Base-by-base conservation (phyloP, 495 filamentous ascomycete species). In the Penicillium taxi region DNA sequence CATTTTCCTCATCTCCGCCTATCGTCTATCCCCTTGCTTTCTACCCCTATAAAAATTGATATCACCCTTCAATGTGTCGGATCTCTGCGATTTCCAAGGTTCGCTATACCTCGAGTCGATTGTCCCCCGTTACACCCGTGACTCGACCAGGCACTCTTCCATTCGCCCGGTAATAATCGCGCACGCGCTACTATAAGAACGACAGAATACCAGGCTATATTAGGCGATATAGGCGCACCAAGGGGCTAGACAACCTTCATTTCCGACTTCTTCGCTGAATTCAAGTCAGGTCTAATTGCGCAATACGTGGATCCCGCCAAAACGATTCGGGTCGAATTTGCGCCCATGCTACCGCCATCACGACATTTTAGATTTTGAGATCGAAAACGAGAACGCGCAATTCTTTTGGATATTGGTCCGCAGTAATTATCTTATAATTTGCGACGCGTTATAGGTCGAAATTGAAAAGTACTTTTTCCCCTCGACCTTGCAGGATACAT, bases 41-140 rank as follows among this genome's bases (percentile, higher is more conserved):
- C 18, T 15, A 18, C 16, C 26, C n/a, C 21, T 36, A 9, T 27
- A 25, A 17, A 13, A 9, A n/a, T n/a, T n/a, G n/a, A n/a, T n/a
- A n/a, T n/a, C n/a, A n/a, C 29, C 42, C 40, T 56, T 56, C 53
- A 54, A 56, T 56, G 53, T 32, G 50, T 50, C 50, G 34, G 21
- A 43, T 51, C 37, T 15, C 27, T 26, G 37, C 32, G 33, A 15
- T 18, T 16, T n/a, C n/a, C n/a, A n/a, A n/a, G n/a, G n/a, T n/a
- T 29, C 38, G 40, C 26, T 41, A 32, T 27, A 41, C 30, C 27
- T 45, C 41, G 41, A 45, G 30, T 56, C 53, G 38, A 54, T 56
- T 44, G 53, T 50, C 26, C 41, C 41, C 35, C 44, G 39, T 51
- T 51, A 51, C 44, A 48, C 43, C 43, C 41, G 46, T 51, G 39